Evolutionary conservation across 75 land plant genomes (phyloP), one percentile per base, ranked within the genome.

Genomic region (Cunninghamia lanceolata): DNA sequence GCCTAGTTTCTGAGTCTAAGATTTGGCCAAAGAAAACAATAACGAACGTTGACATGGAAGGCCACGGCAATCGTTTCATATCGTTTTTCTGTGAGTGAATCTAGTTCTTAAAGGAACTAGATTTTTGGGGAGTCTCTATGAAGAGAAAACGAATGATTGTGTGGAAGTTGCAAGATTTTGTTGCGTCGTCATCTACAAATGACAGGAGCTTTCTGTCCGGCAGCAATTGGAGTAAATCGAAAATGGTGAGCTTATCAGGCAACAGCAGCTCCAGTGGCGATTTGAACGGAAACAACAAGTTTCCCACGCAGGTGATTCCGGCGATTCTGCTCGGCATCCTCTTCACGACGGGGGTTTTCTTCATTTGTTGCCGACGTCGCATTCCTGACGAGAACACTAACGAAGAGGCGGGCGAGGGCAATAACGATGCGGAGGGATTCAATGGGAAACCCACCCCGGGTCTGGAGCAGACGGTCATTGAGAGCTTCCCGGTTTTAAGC

Each of bases 281-380:
- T 56, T 56, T 5, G 4, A 21, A 56, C 63, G 4, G 1, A 56
- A 3, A 19, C 6, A 19, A 19, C 50, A 82, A 82, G 16, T 28
- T 35, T 35, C 84, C 25, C 1, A 38, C 19, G 16, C 25, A 13
- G 43, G 43, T 47, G 39, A 38, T 38, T 43, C 38, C 46, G 84
- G 73, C 45, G 38, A 34, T 2, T 75, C 81, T 89, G 38, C 35
- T 89, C 1, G 40, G 84, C 16, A 47, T 66, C 4, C 87, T 87
- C 28, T 89, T 89, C 15, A 35, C 86, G 74, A 34, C 83, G 54
- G 84, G 84, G 15, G 28, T 86, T 39, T 74, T 89, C 19, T 45
- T 74, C 21, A 59, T 86, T 39, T 89, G 73, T 77, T 34, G 83
- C 30, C 88, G 90, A 2, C 82, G 66, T 34, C 86, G 88, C 63